Base-by-base conservation (phyloP, 179 eudicot genomes). In the Patellifolia procumbens region DNA sequence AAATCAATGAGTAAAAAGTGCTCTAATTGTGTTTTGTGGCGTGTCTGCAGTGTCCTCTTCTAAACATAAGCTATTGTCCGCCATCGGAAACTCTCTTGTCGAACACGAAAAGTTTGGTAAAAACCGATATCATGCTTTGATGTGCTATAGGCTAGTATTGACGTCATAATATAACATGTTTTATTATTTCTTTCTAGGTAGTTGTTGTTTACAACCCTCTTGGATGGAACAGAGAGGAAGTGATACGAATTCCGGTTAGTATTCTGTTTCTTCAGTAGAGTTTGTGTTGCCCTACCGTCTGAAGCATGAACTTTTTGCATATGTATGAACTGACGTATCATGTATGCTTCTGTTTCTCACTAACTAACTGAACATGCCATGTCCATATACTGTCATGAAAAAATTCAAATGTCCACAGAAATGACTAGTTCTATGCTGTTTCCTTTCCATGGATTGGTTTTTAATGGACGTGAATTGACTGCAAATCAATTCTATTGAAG, bases 211-310 rank as follows among this genome's bases (percentile, higher is more conserved):
- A 92, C 83, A 94, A 94, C 73, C 79, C 98, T 74, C 84, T 94
- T 79, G 98, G 97, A 79, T 94, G 98, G 98, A 85, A 83, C 58
- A 89, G 98, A 83, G 88, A 89, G 58, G 98, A 94, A 79, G 88
- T 87, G 59, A 87, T 94, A 81, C 89, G 88, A 66, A 87, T 92
- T 71, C 98, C 97, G 15, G 98, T 94, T 70, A 88, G 97, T 86
- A 60, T 63, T 70, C 64, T 22, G 26, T 37, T 42, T 71, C 61
- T 51, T 46, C n/a, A 53, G 66, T 55, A 56, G 13, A 20, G 32
- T 22, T 31, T 22, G 32, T 68, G 66, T 37, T 16, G 48, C 53
- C 65, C 62, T n/a, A 8, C 17, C 71, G 8, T 5, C 5, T 20
- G 42, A 77, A 60, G 32, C 26, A 20, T 58, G 17, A 20, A 17